Evolutionary conservation across 352 stramenopile genomes (phyloP).

Genomic region (Globisporangium spinosum): DNA sequence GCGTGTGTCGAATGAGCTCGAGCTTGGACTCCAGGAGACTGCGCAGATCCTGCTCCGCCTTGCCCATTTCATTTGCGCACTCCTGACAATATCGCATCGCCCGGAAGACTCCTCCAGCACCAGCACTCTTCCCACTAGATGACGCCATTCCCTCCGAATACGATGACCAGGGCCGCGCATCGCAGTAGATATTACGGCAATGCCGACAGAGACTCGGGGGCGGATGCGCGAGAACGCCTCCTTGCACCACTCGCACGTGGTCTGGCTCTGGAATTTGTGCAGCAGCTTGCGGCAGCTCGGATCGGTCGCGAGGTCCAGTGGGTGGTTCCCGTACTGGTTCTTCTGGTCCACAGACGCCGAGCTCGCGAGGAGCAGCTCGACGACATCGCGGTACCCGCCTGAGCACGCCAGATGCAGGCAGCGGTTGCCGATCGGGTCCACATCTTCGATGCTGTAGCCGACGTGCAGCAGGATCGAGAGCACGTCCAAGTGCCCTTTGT

Average conservation of each 20-base stretch:
- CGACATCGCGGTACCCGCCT: constrained; percentile 53
- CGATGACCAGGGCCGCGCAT: constrained; percentile 71
- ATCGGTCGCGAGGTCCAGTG: constrained; percentile 70
- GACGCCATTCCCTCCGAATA: constrained; percentile 29
- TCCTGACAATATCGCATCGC: constrained; percentile 69
- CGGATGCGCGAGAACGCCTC: constrained; percentile 65
- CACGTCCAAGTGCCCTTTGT: constrained; percentile 69
- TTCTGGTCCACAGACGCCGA: constrained; percentile 47
- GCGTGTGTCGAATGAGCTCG: constrained; percentile 44
- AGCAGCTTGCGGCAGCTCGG: constrained; percentile 54
- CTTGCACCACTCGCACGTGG: constrained; percentile 71
- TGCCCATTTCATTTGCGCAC: constrained; percentile 67
- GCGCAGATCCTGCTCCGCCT: constrained; percentile 63
- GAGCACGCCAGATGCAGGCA: constrained; percentile 74
- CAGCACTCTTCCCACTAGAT: not conserved
- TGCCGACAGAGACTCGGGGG: constrained; percentile 71
- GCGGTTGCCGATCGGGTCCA: constrained; percentile 67
- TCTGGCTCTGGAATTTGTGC: constrained; percentile 56
- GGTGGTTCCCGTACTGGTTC: constrained; percentile 77
- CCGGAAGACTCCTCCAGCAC: constrained; percentile 1
- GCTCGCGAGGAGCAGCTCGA: constrained; percentile 70
- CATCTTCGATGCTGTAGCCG: constrained; percentile 63
- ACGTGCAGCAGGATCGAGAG: constrained; percentile 62
- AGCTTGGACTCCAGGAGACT: constrained; percentile 59
- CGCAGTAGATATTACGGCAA: constrained; percentile 76